phyloP scores from a whole-genome alignment of 345 rosid species.

The Fremontodendron californicum region DNA sequence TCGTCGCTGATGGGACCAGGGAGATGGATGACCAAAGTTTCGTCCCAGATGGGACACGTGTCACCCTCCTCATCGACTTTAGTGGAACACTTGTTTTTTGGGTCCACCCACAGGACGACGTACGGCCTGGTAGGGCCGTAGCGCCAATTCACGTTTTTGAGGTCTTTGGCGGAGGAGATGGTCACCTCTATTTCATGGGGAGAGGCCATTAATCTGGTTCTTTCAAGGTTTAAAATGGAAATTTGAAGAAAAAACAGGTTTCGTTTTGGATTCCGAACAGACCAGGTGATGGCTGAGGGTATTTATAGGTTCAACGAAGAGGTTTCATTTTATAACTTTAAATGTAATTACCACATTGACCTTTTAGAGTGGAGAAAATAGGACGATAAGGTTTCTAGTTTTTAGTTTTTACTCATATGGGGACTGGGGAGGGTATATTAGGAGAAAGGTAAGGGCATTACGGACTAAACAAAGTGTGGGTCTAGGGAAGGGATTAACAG shows the following conservation, averaged over 20 bases:
- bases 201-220: neutral
- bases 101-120: slow-evolving; percentile 75
- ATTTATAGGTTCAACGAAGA: neutral
- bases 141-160: slow-evolving; percentile 92
- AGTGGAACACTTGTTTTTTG: slow-evolving; percentile 46
- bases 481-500: no score
- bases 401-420: neutral
- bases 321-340: neutral
- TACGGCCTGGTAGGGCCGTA: slow-evolving; percentile 58
- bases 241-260: neutral
- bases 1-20: slow-evolving; percentile 38
- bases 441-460: no score
- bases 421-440: neutral
- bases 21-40: slow-evolving; percentile 45
- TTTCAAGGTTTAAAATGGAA: neutral
- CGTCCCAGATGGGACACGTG: slow-evolving; percentile 61
- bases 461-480: no score
- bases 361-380: neutral
- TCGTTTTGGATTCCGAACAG: neutral
- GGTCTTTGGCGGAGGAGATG: slow-evolving; percentile 57
- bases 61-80: slow-evolving; percentile 62
- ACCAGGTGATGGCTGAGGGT: neutral
- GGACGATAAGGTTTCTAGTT: no score
- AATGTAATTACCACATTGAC: neutral
- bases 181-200: slow-evolving; percentile 51